Evolutionary conservation across 2,329 filamentous ascomycete species (phyloP).

Genomic region (Xylariaceae sp.): DNA sequence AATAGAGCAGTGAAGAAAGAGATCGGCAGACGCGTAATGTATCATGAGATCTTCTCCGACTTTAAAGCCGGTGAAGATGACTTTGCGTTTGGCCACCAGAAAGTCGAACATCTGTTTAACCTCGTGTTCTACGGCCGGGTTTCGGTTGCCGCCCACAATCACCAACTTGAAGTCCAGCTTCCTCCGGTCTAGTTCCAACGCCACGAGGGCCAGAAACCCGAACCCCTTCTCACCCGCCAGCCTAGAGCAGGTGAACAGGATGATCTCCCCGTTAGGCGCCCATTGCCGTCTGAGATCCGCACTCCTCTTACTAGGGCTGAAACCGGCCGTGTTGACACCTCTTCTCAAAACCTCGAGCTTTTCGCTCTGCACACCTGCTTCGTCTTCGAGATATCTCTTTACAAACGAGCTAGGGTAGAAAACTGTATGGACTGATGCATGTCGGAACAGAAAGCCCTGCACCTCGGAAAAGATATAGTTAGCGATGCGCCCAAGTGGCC

Average conservation of each 20-base stretch:
- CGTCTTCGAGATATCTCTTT: slow-evolving; percentile 51
- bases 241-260: slow-evolving; percentile 63
- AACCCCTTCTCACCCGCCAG: slow-evolving; percentile 69
- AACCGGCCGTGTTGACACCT: slow-evolving; percentile 61
- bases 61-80: slow-evolving; percentile 64
- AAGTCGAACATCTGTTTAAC: slow-evolving; percentile 56
- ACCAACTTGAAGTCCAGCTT: slow-evolving; percentile 59
- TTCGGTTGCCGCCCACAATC: slow-evolving; percentile 65
- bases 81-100: slow-evolving; percentile 44
- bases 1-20: slow-evolving; percentile 69
- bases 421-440: slow-evolving; percentile 57
- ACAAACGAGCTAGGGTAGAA: slow-evolving; percentile 67
- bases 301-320: slow-evolving; percentile 51
- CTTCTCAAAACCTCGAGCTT: slow-evolving; percentile 60
- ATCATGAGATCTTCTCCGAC: slow-evolving; percentile 56
- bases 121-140: slow-evolving; percentile 56
- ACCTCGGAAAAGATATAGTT: slow-evolving; percentile 59
- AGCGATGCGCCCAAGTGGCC: slow-evolving; percentile 55
- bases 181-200: slow-evolving; percentile 47
- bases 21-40: slow-evolving; percentile 63
- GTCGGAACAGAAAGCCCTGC: slow-evolving; percentile 63
- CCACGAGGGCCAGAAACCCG: slow-evolving; percentile 58
- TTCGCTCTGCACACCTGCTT: slow-evolving; percentile 46
- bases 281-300: slow-evolving; percentile 48
- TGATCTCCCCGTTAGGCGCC: slow-evolving; percentile 58